Percentiles rank a stretch among this genome's conserved stretches.
These are phyloP conservation scores for Alternaria triticina DNA, from an alignment of 2,329 filamentous ascomycete species.

Conservation along the genomic window DNA sequence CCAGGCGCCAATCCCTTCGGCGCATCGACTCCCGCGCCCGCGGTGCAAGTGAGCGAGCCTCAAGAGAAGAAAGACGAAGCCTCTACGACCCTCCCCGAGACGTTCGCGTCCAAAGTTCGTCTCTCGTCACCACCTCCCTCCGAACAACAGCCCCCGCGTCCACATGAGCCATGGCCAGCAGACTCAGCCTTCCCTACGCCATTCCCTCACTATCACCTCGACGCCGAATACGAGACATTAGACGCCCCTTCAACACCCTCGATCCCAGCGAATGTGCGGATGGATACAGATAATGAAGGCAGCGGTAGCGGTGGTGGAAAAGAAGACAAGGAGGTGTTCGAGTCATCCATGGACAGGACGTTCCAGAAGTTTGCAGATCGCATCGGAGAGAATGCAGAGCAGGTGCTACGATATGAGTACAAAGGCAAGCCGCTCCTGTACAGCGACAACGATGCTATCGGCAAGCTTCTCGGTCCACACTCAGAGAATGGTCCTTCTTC, in stretches of 20 bases:
- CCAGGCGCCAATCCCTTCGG: conserved; percentile 36
- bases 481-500: conserved; percentile 35
- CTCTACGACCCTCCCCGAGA: conserved; percentile 68
- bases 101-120: conserved; percentile 74
- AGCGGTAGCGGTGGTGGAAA: conserved; percentile 43
- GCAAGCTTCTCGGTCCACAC: conserved; percentile 62
- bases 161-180: conserved; percentile 77
- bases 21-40: conserved; percentile 54
- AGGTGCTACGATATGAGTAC: conserved; percentile 59
- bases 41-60: conserved; percentile 13
- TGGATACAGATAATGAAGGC: conserved; percentile 47
- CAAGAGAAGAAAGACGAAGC: conserved; percentile 32
- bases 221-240: conserved; percentile 91
- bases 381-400: conserved; percentile 58
- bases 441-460: conserved; percentile 76
- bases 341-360: conserved; percentile 56
- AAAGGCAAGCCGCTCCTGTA: conserved; percentile 70
- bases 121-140: conserved; percentile 52
- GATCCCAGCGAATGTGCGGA: conserved; percentile 56
- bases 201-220: conserved; percentile 79
- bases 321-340: conserved; percentile 57
- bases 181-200: conserved; percentile 68
- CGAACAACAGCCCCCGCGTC: conserved; percentile 45
- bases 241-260: conserved; percentile 62
- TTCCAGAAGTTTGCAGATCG: conserved; percentile 61